Conservation (phyloP, 2,329 filamentous ascomycete species). For the Colletotrichum abscissum region DNA sequence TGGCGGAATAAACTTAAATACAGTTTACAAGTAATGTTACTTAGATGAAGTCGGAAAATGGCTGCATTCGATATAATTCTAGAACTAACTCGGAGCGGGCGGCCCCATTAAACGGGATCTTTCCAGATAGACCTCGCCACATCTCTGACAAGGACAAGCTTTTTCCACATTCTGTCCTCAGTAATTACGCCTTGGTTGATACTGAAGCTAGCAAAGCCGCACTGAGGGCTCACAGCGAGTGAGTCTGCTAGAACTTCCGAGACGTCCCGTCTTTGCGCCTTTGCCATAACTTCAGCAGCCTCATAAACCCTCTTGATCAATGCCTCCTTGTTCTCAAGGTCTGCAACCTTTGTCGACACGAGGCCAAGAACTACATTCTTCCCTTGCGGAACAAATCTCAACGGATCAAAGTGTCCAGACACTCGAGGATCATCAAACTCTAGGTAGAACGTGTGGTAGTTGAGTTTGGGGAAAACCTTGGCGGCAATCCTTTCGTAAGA, state of each 20-base stretch:
- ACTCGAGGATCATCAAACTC: conserved; percentile 74
- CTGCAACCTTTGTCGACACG: too few relatives aligned
- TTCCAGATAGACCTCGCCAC: too few relatives aligned
- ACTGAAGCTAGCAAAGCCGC: conserved; percentile 77
- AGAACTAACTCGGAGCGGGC: too few relatives aligned
- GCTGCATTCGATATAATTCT: conserved; percentile 36
- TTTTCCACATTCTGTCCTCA: conserved; percentile 77
- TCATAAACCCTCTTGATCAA: too few relatives aligned
- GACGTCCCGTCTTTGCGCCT: conserved; percentile 66
- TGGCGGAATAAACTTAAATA: too few relatives aligned
- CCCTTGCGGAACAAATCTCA: conserved; percentile 66
- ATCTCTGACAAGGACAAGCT: conserved; percentile 70
- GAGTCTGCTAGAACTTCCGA: conserved; percentile 75
- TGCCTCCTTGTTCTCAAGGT: too few relatives aligned
- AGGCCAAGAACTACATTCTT: conserved; percentile 52
- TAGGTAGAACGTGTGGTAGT: conserved; percentile 75
- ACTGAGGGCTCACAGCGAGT: conserved; percentile 76
- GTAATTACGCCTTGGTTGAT: conserved; percentile 76
- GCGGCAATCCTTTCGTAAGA: conserved; percentile 75
- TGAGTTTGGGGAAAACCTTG: conserved; percentile 71
- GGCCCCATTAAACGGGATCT: too few relatives aligned
- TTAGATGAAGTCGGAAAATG: too few relatives aligned
- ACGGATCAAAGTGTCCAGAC: conserved; percentile 73
- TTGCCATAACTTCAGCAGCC: too few relatives aligned
- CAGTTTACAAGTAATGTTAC: too few relatives aligned